A percentile compares a stretch with the other conserved stretches of the same genome.
These are phyloP conservation scores for Litchi chinensis DNA, from an alignment of 345 rosid genomes.

Conservation along the genomic window DNA sequence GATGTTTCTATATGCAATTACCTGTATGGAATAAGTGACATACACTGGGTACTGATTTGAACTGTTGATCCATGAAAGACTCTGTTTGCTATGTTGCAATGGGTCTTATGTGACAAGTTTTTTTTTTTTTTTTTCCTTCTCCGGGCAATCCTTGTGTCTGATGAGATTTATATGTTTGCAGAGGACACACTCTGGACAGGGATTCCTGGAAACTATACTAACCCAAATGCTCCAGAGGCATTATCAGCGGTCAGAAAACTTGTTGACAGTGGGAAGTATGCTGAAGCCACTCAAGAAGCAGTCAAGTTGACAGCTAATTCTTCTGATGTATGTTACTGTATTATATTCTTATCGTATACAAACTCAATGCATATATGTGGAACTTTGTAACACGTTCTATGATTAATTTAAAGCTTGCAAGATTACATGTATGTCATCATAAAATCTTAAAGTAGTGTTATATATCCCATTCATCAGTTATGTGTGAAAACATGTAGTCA, in stretches of 20 bases:
- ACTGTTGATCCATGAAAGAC: not conserved
- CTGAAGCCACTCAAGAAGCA: conserved; percentile 73
- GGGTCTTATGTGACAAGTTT: not conserved
- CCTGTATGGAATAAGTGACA: not conserved
- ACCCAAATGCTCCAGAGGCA: conserved; percentile 68
- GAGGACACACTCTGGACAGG: conserved; percentile 98
- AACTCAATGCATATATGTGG: no score
- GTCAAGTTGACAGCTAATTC: conserved; percentile 53
- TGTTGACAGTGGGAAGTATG: conserved; percentile 59
- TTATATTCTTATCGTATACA: not conserved
- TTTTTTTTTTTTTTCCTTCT: not conserved
- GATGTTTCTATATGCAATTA: not conserved
- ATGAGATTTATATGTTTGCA: conserved; percentile 29
- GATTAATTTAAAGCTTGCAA: not conserved
- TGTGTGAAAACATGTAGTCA: no score
- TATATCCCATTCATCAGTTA: not conserved
- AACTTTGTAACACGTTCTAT: not conserved
- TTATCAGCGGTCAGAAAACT: conserved; percentile 69
- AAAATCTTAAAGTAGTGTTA: not conserved
- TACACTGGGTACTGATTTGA: not conserved
- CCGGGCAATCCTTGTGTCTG: not conserved
- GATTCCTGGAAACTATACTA: conserved; percentile 62
- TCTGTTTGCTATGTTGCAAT: not conserved
- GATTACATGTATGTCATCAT: not conserved
- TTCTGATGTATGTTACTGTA: conserved; percentile 59